Evolutionary conservation across 306 rosid genomes (phyloP), one percentile per base, ranked within the genome.

Genomic region (Pyrus betulifolia): DNA sequence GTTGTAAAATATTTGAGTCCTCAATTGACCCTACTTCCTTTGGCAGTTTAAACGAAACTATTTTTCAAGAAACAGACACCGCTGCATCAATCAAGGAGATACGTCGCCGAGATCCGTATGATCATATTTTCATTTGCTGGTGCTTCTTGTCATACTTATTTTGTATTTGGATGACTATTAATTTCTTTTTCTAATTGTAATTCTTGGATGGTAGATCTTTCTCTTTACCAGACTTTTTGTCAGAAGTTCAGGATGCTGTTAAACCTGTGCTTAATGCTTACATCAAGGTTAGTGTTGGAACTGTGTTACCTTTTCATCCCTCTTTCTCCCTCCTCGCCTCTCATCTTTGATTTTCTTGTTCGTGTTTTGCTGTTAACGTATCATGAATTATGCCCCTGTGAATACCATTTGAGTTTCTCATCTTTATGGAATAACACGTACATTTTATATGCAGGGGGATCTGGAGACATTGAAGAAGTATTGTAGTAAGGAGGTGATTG

Each of bases 251-350:
- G 84, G 96, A 91, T 77, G 96, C 86, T 67, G 81, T 89, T 80
- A 95, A 87, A 86, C 99, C 99, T 0, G 99, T 95, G 76, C 89
- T 95, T 66, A 84, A 84, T 81, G 96, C 99, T 76, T 95, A 95
- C 81, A 70, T 89, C 59, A 89, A 89, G 93, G 97, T 90, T 77
- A 38, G 84, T 68, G 61, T 71, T 70, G 71, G 42, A 31, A 21
- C 69, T 1, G 44, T 67, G 71, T 69, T 76, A 13, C 28, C 13
- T 54, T 15, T 69, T 52, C 17, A 60, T 69, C 72, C 49, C 44
- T 70, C 14, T 28, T 35, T 63, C 57, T 71, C 11, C 27, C 42
- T 4, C 40, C 10, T 61, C 35, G 17, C 66, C 22, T 60, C 6
- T 12, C 44, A 10, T 5, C 17, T 74, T 31, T 44, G 5, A 11